Evolutionary conservation across 2,329 filamentous ascomycete species (phyloP).

Genomic region (Ophiocordyceps sinensis): DNA sequence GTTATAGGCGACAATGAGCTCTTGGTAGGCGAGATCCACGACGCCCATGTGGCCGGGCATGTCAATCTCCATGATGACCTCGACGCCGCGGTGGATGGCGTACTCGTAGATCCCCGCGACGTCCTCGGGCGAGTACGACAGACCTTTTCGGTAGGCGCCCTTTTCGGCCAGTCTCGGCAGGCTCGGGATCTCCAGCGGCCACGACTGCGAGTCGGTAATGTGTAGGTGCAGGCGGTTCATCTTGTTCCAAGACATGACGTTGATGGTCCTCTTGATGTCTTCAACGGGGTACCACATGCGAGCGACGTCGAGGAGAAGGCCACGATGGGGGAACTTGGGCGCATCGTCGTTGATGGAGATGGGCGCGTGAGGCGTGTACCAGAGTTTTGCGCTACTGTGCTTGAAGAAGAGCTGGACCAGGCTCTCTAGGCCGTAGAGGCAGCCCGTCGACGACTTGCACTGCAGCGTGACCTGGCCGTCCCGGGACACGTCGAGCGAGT

Average conservation of each 20-base stretch:
- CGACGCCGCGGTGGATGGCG: slow-evolving; percentile 46
- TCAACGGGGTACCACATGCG: slow-evolving; percentile 55
- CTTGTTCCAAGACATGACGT: slow-evolving; percentile 66
- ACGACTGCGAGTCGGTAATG: slow-evolving; percentile 71
- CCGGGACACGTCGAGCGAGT: slow-evolving; percentile 46
- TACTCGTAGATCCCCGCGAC: slow-evolving; percentile 56
- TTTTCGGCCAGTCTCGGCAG: slow-evolving; percentile 55
- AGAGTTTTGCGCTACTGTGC: slow-evolving; percentile 39
- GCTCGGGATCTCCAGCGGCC: slow-evolving; percentile 67
- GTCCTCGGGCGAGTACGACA: slow-evolving; percentile 54
- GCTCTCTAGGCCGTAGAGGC: slow-evolving; percentile 59
- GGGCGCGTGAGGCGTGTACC: slow-evolving; percentile 60
- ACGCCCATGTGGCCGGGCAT: slow-evolving; percentile 46
- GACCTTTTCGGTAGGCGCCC: slow-evolving; percentile 54
- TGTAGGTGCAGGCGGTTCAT: slow-evolving; percentile 73
- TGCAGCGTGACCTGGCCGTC: slow-evolving; percentile 47
- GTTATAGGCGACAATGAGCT: slow-evolving; percentile 39
- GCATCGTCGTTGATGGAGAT: slow-evolving; percentile 63
- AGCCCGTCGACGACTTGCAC: slow-evolving; percentile 51
- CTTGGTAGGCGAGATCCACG: slow-evolving; percentile 35
- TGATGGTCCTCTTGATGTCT: slow-evolving; percentile 61
- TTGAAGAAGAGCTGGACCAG: slow-evolving; percentile 70
- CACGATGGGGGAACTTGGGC: slow-evolving; percentile 64
- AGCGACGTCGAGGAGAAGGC: slow-evolving; percentile 65
- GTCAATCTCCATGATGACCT: slow-evolving; percentile 46